Percentiles rank a stretch among this genome's conserved stretches.
Conservation (phyloP, 2,329 filamentous ascomycete species). For the Diaporthe australafricana region DNA sequence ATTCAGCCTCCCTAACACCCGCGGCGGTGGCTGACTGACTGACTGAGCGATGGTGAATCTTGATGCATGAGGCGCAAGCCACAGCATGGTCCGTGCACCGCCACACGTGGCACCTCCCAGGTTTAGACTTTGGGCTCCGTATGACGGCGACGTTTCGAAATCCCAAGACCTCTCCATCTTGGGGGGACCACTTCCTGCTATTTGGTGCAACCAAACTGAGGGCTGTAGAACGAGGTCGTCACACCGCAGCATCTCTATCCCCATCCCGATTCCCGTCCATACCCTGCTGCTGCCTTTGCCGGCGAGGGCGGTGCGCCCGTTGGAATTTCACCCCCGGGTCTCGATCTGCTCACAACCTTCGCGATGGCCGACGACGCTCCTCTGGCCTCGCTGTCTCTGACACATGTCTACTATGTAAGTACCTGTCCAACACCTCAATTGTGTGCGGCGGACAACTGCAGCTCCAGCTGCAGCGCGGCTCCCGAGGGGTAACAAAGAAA, state of each 20-base stretch:
- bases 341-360: background rate
- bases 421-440: background rate
- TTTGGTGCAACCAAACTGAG: conserved; percentile 17
- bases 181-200: conserved; percentile 6
- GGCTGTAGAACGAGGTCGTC: conserved; percentile 14
- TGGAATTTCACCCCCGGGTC: background rate
- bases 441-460: background rate
- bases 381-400: conserved; percentile 90
- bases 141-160: conserved; percentile 12
- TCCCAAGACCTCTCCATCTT: background rate
- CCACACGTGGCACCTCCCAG: conserved; percentile 3
- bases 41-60: background rate
- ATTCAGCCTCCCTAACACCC: background rate
- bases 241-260: background rate
- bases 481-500: background rate
- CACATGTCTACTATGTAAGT: conserved; percentile 94
- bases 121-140: background rate
- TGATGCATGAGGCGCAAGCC: background rate
- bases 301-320: conserved; percentile 25
- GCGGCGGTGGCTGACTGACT: background rate
- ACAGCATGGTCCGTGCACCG: conserved; percentile 16
- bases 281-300: conserved; percentile 11
- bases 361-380: conserved; percentile 61
- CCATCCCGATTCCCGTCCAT: conserved; percentile 9
- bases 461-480: background rate